Percentiles rank a stretch among this genome's conserved stretches.
Evolutionary conservation across 2,329 filamentous ascomycete genomes (phyloP).

Genomic region (Nigrospora osmanthi): DNA sequence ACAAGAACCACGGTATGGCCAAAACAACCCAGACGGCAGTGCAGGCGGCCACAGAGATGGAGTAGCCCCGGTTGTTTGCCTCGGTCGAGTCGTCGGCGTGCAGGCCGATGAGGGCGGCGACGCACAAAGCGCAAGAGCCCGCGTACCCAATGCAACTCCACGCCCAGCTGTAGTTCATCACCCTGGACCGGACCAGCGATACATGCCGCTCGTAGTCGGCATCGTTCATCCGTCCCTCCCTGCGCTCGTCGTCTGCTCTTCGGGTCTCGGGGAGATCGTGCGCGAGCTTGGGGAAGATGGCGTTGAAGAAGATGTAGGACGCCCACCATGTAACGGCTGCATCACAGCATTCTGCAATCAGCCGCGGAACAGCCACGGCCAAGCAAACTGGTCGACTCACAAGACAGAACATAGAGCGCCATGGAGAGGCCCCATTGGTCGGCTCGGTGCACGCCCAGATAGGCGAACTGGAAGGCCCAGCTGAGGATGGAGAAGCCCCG

Average conservation of each 20-base stretch:
- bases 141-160: neutral
- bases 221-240: neutral
- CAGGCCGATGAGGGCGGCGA: neutral
- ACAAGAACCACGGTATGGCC: slow-evolving; percentile 2
- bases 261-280: neutral
- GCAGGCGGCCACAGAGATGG: neutral
- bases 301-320: neutral
- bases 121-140: neutral
- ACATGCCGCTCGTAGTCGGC: neutral
- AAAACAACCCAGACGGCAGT: neutral
- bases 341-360: neutral
- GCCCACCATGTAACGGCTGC: neutral
- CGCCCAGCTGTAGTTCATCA: neutral
- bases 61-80: neutral
- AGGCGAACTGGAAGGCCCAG: slow-evolving; percentile 1
- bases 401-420: slow-evolving; percentile 1
- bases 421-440: neutral
- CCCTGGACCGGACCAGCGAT: neutral
- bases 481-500: neutral
- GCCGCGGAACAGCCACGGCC: no score
- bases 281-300: slow-evolving; percentile 1
- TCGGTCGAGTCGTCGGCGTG: slow-evolving; percentile 1
- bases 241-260: neutral
- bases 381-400: neutral
- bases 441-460: neutral